These are phyloP conservation scores for Alternaria hordeiaustralica DNA, from an alignment of 2,329 filamentous ascomycete genomes.

Conservation along the genomic window DNA sequence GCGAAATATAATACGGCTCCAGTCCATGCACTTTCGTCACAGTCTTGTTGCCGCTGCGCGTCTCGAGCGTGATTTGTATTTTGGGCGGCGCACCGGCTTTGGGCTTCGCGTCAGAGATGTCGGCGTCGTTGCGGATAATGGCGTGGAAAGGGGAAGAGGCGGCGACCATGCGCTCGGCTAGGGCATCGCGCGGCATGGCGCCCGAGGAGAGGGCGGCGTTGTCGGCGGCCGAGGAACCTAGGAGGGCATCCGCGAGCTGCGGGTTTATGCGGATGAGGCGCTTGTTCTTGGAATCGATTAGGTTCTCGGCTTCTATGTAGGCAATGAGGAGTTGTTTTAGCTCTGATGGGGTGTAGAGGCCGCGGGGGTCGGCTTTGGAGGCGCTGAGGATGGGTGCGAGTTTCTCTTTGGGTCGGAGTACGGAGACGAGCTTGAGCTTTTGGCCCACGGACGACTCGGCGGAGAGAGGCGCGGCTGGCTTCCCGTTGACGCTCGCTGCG, in stretches of 20 bases:
- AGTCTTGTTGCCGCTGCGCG: constrained; percentile 70
- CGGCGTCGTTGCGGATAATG: constrained; percentile 59
- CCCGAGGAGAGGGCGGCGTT: constrained; percentile 64
- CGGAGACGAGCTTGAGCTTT: constrained; percentile 58
- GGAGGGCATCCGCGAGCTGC: constrained; percentile 67
- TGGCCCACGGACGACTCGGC: constrained; percentile 55
- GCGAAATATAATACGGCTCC: constrained; percentile 67
- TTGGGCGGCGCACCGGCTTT: constrained; percentile 68
- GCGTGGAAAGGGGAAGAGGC: constrained; percentile 63
- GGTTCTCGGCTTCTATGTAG: constrained; percentile 65
- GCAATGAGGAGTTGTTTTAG: constrained; percentile 63
- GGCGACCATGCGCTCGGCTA: constrained; percentile 65
- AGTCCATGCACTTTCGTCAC: constrained; percentile 68
- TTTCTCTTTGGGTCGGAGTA: constrained; percentile 65
- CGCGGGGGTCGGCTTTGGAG: constrained; percentile 57
- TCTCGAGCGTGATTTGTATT: constrained; percentile 66
- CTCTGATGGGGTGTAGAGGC: constrained; percentile 66
- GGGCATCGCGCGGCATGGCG: constrained; percentile 64
- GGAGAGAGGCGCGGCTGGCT: constrained; percentile 49
- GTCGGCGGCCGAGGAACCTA: constrained; percentile 61
- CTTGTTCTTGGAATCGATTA: constrained; percentile 64
- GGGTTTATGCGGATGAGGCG: constrained; percentile 68
- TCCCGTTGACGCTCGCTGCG: constrained; percentile 44
- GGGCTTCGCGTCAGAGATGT: constrained; percentile 57
- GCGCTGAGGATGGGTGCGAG: constrained; percentile 62